Base-by-base conservation (phyloP, 495 filamentous ascomycete species). In the Beverwykella pulmonaria region DNA sequence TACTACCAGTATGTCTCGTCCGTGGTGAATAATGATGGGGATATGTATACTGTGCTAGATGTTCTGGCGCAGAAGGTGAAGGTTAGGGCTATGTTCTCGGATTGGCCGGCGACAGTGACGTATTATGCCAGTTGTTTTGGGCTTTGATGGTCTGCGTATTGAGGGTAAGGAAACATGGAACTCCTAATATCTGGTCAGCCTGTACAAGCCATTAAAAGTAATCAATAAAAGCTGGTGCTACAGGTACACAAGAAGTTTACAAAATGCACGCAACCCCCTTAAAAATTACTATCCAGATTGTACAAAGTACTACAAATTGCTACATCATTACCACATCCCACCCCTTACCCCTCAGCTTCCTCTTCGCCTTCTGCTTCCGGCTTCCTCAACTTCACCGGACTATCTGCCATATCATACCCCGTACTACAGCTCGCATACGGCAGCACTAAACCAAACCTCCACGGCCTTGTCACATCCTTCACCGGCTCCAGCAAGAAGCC, bases 51-150 rank as follows among this genome's bases (percentile, higher is more conserved):
- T 46, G 79, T 87, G 17, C 69, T 88, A 27, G 83, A 88, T 68
- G 83, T 86, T 17, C 63, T 88, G 49, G 81, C 78, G 9, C 78
- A 80, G 62, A 75, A 88, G 68, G 83, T 87, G 8, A 82, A 82
- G 1, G 82, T 85, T 14, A 71, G 74, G 20, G 81, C 75, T 1
- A 81, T 88, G 22, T 88, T 88, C 62, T 81, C 82, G 10, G 86
- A 87, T 70, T 88, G 86, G 86, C 79, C 80, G 3, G 83, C 82
- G 0, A 86, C 84, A 3, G 78, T 84, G 8, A 86, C 82, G 2
- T 88, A 86, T 54, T 88, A 86, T 75, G 85, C 85, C 59, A 86
- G 83, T 60, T 88, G 84, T 71, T 79, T 87, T 34, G 32, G 32
- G 32, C 32, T 34, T 5, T 34, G 12, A 34, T 6, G 6, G 32